Conservation (phyloP, 129 eudicot species). For the Kitagawia praeruptora region DNA sequence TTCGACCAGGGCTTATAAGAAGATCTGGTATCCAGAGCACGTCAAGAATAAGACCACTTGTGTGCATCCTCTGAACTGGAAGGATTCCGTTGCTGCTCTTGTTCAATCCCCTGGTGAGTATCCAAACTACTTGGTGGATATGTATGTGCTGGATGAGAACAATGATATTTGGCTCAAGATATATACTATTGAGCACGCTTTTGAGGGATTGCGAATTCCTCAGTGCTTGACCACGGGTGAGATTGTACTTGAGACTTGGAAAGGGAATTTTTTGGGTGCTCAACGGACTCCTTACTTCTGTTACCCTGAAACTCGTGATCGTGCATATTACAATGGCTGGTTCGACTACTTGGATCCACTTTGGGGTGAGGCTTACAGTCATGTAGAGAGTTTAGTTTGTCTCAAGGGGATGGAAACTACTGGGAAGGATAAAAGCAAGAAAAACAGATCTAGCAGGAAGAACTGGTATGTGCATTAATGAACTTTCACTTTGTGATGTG, state of each 20-base stretch:
- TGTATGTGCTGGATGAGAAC: too few species aligned
- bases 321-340: too few species aligned
- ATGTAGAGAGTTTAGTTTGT: too few species aligned
- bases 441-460: too few species aligned
- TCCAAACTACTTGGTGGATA: too few species aligned
- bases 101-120: not conserved
- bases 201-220: not conserved
- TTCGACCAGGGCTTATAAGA: not conserved
- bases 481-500: too few species aligned
- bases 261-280: not conserved
- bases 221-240: not conserved
- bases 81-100: not conserved
- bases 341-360: too few species aligned
- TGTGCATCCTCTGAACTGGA: not conserved
- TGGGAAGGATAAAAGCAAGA: too few species aligned
- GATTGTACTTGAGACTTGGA: not conserved
- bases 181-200: not conserved
- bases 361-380: too few species aligned
- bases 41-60: not conserved
- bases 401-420: too few species aligned
- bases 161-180: not conserved
- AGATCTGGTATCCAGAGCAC: not conserved
- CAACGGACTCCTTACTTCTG: not conserved
- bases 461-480: too few species aligned
- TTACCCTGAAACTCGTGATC: not conserved